Evolutionary conservation across 2,329 filamentous ascomycete genomes (phyloP).

Genomic region (Colletotrichum lentis): DNA sequence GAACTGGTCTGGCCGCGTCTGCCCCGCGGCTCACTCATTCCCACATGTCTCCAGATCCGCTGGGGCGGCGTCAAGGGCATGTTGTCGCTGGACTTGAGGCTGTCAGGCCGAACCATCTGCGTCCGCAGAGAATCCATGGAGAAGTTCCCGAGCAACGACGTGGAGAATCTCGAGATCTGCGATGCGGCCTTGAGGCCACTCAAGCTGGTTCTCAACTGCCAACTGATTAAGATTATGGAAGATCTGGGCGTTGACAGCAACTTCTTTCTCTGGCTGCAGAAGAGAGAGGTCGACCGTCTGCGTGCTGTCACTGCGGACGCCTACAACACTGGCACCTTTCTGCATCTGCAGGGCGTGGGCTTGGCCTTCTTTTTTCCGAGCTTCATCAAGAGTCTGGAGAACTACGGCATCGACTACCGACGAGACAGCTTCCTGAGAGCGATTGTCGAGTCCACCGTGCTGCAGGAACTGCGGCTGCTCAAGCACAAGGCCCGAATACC

Average conservation of each 20-base stretch:
- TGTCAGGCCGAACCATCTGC: slow-evolving; percentile 65
- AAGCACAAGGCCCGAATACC: slow-evolving; percentile 83
- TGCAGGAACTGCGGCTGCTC: slow-evolving; percentile 75
- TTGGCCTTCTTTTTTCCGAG: slow-evolving; percentile 66
- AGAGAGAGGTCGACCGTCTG: slow-evolving; percentile 66
- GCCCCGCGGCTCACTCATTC: slow-evolving; percentile 55
- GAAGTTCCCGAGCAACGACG: slow-evolving; percentile 72
- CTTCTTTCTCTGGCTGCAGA: slow-evolving; percentile 73
- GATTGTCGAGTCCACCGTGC: slow-evolving; percentile 72
- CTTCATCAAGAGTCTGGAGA: slow-evolving; percentile 67
- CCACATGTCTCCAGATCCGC: slow-evolving; percentile 78
- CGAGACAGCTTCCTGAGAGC: slow-evolving; percentile 74
- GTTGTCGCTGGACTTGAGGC: slow-evolving; percentile 71
- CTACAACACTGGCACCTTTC: slow-evolving; percentile 70
- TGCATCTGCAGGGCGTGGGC: slow-evolving; percentile 69
- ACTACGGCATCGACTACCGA: slow-evolving; percentile 70
- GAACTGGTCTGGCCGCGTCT: slow-evolving; percentile 66
- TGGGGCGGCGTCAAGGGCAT: slow-evolving; percentile 81
- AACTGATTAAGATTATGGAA: slow-evolving; percentile 86
- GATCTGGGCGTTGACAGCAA: slow-evolving; percentile 69
- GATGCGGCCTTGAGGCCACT: slow-evolving; percentile 73
- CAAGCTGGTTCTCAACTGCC: slow-evolving; percentile 76
- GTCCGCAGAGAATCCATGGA: slow-evolving; percentile 77
- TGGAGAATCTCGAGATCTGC: slow-evolving; percentile 73
- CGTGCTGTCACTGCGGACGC: slow-evolving; percentile 65